Evolutionary conservation across 805 yeast species (phyloP), one percentile per base, ranked within the genome.

Genomic region (Zygoascus tannicola): DNA sequence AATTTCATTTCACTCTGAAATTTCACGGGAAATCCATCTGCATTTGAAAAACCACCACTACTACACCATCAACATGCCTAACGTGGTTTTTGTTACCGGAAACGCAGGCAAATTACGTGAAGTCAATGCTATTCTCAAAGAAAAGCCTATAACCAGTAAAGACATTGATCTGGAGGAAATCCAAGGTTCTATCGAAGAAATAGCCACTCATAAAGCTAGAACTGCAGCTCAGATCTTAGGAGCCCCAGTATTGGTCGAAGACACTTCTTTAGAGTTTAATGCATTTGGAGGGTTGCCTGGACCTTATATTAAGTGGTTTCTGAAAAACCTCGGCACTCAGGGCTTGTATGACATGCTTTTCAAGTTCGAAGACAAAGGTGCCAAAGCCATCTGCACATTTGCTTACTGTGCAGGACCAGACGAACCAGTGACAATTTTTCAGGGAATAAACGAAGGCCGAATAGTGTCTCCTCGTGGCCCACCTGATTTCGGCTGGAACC

Each of bases 211-310:
- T 57, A 92, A 92, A 61, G 85, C 94, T 45, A 65, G 70, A 55
- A 71, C 79, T 10, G 95, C 95, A 2, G 82, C 90, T 4, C 57
- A 62, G 10, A 58, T 75, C 5, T 60, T 79, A 22, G 59, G 69
- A 2, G 92, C 94, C 0, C 90, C 97, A 0, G 97, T 86, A 0
- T 70, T 92, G 45, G 96, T 88, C 2, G 99, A 92, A 59, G 99
- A 92, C 56, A 92, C 98, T 0, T 88, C 95, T 41, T 73, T 92
- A 33, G 85, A 82, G 3, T 92, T 83, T 63, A 74, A 74, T 40
- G 95, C 94, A 1, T 71, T 81, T 57, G 79, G 83, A 42, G 81
- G 79, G 14, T 72, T 92, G 40, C 99, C 99, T 3, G 99, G 99
- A 20, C 97, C 97, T 1, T 85, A 86, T 52, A 76, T 79, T 56